A percentile compares a stretch with the other conserved stretches of the same genome.
Evolutionary conservation across 2,329 filamentous ascomycete species (phyloP).

Genomic region (Scedosporium apiospermum): DNA sequence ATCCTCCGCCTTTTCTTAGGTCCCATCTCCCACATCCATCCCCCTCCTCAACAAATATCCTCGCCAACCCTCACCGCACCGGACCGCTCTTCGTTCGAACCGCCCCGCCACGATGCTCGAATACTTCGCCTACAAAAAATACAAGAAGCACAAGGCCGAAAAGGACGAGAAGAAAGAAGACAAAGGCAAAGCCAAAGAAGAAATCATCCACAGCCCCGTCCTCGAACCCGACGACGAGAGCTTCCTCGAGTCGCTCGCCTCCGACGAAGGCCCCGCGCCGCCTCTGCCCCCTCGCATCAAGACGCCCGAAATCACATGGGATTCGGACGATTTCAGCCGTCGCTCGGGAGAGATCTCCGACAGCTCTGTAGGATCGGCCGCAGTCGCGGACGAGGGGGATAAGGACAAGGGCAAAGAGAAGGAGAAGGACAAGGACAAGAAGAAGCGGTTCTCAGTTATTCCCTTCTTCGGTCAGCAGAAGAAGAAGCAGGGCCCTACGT

Average conservation of each 20-base stretch:
- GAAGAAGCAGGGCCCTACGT: slow-evolving; percentile 22
- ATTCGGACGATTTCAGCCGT: slow-evolving; percentile 17
- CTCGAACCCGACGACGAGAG: slow-evolving; percentile 47
- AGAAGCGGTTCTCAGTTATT: slow-evolving; percentile 24
- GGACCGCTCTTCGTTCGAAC: neutral
- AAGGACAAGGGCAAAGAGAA: slow-evolving; percentile 24
- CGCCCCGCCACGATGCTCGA: slow-evolving; percentile 43
- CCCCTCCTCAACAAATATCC: neutral
- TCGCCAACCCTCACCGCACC: neutral
- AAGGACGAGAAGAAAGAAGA: slow-evolving; percentile 25
- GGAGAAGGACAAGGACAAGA: slow-evolving; percentile 17
- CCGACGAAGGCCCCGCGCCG: slow-evolving; percentile 35
- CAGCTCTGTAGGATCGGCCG: slow-evolving; percentile 12
- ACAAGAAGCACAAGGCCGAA: slow-evolving; percentile 48
- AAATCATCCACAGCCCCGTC: slow-evolving; percentile 18
- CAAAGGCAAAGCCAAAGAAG: slow-evolving; percentile 6
- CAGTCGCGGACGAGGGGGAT: slow-evolving; percentile 17
- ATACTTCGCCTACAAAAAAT: slow-evolving; percentile 53
- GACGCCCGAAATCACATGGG: slow-evolving; percentile 40
- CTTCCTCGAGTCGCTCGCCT: slow-evolving; percentile 47
- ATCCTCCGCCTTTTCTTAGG: too few species aligned
- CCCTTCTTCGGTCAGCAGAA: slow-evolving; percentile 27
- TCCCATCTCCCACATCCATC: neutral
- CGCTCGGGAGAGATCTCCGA: slow-evolving; percentile 22
- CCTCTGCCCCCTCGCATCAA: slow-evolving; percentile 45